Evolutionary conservation across 306 rosid genomes (phyloP), one percentile per base, ranked within the genome.

Genomic region (Fragaria nilgerrensis): DNA sequence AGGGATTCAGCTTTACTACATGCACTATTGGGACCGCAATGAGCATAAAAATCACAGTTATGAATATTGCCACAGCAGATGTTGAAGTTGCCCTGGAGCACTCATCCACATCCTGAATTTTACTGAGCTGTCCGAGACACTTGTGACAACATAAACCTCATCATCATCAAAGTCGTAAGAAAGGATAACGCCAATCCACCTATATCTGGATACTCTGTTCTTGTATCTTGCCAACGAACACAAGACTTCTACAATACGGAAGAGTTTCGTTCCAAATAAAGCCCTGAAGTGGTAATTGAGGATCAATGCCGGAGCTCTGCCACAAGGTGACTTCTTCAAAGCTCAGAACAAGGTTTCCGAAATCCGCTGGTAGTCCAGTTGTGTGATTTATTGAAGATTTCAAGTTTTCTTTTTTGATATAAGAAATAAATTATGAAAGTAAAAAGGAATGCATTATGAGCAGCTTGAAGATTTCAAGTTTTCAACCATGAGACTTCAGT

Each of bases 221-320:
- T 37, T 12, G n/a, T 3, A 19, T 9, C 39, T 73, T 56, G 39
- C 53, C 77, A 8, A 39, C 0, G 19, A 15, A 23, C 15, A 41
- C 1, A 58, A 22, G 7, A 41, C 27, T 56, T 58, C 68, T 58
- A 34, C 2, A 39, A 41, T 73, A 58, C 0, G 10, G 36, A 56
- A 23, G 19, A 23, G 25, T 73, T 56, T 2, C 41, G 9, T 15
- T 74, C 41, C 41, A 15, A 17, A 10, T 22, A 41, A 55, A 22
- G 15, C 0, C 4, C 17, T 74, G 77, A 5, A 20, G 1, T 2
- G 23, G 39, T 14, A 39, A 53, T 39, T 74, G 41, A 11, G 68
- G 77, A 58, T 74, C 77, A n/a, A 73, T 3, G 39, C 68, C 27
- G 3, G 1, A 7, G 78, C 93, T 82, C 75, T 85, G 77, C 93